Base-by-base conservation (phyloP, 2,329 filamentous ascomycete genomes). In the Botrytis deweyae region DNA sequence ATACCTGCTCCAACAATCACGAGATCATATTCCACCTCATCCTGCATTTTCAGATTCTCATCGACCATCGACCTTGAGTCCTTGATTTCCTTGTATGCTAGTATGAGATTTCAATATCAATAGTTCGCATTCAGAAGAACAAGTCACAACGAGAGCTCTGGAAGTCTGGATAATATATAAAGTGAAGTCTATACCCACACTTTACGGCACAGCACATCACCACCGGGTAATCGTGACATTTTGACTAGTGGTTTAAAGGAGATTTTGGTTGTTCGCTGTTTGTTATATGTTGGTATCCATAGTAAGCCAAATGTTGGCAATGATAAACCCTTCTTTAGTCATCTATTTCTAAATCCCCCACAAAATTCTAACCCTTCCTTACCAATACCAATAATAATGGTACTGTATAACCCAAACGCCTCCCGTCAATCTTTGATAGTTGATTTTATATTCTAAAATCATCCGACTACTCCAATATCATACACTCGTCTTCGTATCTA, bases 401-500 rank as follows among this genome's bases (percentile, higher is more conserved):
- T 40, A 55, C 14, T 36, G 38, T 18, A 25, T n/a, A n/a, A 67
- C 22, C 65, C 33, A 40, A 38, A 67, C 46, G 65, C 46, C 65
- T 40, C 33, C 22, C 14, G n/a, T 67, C 22, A 40, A 55, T 55
- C 49, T 42, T 52, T 29, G 3, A 20, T 25, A 9, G n/a, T 22
- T 29, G 46, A 29, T 29, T 58, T 55, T 44, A 44, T 58, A 52
- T 69, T 58, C 49, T 29, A 1, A 22, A 44, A 33, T 58, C 66
- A 58, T 58, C 22, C 18, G n/a, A 58, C 25, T 44, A 52, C 62
- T 68, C 29, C 25, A 22, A 68, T 65, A 55, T 65, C 58, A 25
- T 71, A 71, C 59, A 71, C 20, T 71, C 7, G 36, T 49, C 63
- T 29, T 36, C 33, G 58, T 59, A 16, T 49, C 38, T 69, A 77